phyloP scores from a whole-genome alignment of 1,139 yeast genomes.

The Debaryomyces udenii region DNA sequence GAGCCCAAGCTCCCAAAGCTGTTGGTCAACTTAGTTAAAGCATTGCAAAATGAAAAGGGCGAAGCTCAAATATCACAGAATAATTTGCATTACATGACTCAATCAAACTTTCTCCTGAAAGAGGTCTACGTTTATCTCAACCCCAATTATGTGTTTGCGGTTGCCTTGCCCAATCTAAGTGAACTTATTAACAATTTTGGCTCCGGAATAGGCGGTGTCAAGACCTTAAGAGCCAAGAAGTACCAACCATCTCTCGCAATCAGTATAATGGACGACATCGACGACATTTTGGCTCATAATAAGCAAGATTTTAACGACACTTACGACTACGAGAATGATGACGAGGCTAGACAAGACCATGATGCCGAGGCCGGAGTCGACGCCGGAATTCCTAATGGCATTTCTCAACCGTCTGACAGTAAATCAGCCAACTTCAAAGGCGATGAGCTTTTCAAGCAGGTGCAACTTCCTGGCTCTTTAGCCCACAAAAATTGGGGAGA shows the following conservation, averaged over 20 bases:
- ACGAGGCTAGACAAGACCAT: constrained; percentile 19
- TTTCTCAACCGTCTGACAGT: constrained; percentile 1
- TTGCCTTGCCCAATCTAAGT: constrained; percentile 59
- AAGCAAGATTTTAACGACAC: constrained; percentile 36
- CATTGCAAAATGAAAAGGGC: constrained; percentile 41
- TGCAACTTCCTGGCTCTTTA: constrained; percentile 53
- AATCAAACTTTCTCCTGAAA: constrained; percentile 41
- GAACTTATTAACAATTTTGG: constrained; percentile 67
- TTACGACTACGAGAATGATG: constrained; percentile 36
- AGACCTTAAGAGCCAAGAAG: constrained; percentile 46
- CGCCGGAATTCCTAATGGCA: neutral
- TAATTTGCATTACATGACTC: constrained; percentile 48
- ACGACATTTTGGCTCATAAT: constrained; percentile 51
- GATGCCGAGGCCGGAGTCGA: constrained; percentile 16
- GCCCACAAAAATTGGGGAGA: constrained; percentile 56
- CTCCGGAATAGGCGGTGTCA: constrained; percentile 59
- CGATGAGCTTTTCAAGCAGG: constrained; percentile 53
- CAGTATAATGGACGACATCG: constrained; percentile 61
- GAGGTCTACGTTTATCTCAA: constrained; percentile 51
- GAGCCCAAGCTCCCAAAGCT: constrained; percentile 64
- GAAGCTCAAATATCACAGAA: constrained; percentile 36
- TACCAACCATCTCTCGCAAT: constrained; percentile 68
- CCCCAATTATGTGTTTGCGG: constrained; percentile 51
- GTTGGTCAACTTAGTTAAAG: constrained; percentile 39
- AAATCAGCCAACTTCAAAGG: constrained; percentile 33